These are phyloP conservation scores for Scedosporium apiospermum DNA, from an alignment of 2,329 filamentous ascomycete species.

Conservation along the genomic window DNA sequence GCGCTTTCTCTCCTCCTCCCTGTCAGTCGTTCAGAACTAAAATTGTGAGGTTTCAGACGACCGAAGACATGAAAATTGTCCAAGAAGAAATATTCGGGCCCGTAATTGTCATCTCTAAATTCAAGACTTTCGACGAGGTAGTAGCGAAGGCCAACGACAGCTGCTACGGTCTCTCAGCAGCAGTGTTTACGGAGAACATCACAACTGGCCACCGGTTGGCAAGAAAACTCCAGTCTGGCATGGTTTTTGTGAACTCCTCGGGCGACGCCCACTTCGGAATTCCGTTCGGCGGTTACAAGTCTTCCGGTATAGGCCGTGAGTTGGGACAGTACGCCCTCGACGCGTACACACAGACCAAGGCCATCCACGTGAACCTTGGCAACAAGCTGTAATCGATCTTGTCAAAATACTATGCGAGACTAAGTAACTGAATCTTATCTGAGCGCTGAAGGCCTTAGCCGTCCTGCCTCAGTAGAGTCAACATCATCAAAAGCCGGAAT, in stretches of 20 bases:
- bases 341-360: constrained; percentile 31
- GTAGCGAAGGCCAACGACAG: constrained; percentile 29
- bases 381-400: constrained; percentile 12
- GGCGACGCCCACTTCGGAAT: constrained; percentile 16
- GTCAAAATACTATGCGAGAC: no score
- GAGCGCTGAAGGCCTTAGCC: no score
- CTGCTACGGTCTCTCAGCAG: constrained; percentile 44
- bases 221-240: constrained; percentile 45
- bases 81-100: constrained; percentile 26
- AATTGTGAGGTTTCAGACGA: no score
- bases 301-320: constrained; percentile 48
- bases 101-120: constrained; percentile 19
- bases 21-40: no score
- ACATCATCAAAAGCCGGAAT: no score
- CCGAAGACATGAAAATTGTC: constrained; percentile 13
- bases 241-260: constrained; percentile 30
- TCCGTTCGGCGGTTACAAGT: constrained; percentile 40
- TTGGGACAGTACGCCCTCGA: constrained; percentile 32
- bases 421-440: no score
- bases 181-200: constrained; percentile 48
- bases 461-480: no score
- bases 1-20: no score
- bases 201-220: constrained; percentile 29
- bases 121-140: constrained; percentile 23
- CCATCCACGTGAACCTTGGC: constrained; percentile 22